phyloP scores from a whole-genome alignment of 2,329 filamentous ascomycete genomes.

The Alternaria dauci region DNA sequence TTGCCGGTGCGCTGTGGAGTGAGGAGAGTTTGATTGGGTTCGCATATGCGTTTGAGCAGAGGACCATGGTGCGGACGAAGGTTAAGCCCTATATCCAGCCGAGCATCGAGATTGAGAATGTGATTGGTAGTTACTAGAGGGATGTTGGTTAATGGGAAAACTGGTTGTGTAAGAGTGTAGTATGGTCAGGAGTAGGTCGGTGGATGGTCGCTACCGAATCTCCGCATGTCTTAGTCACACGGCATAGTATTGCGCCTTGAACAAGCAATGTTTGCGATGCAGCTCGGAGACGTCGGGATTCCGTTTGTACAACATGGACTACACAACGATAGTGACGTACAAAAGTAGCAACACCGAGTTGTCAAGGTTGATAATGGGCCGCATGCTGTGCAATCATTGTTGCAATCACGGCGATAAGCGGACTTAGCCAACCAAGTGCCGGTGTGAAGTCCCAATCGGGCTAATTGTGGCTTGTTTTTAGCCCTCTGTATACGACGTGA shows the following conservation, averaged over 20 bases:
- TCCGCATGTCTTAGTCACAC: not conserved
- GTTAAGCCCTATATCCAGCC: conserved; percentile 61
- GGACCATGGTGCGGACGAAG: conserved; percentile 59
- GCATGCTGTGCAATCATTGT: not conserved
- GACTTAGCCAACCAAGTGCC: not conserved
- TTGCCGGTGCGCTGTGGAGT: conserved; percentile 67
- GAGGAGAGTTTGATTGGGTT: conserved; percentile 70
- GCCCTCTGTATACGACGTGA: not conserved
- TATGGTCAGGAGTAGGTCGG: not conserved
- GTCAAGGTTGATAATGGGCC: too few relatives aligned
- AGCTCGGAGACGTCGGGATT: not conserved
- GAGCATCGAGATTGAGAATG: conserved; percentile 57
- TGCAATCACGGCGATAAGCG: not conserved
- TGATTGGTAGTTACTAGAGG: conserved; percentile 39
- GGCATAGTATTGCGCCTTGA: not conserved
- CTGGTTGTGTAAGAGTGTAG: not conserved
- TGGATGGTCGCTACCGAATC: not conserved
- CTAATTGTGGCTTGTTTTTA: not conserved
- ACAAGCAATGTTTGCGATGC: too few relatives aligned
- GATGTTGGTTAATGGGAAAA: not conserved
- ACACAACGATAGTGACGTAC: too few relatives aligned
- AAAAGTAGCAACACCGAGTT: too few relatives aligned
- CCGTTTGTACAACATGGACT: not conserved
- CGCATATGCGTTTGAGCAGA: conserved; percentile 74
- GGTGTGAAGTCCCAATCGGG: too few relatives aligned